Evolutionary conservation across 345 rosid genomes (phyloP), one percentile per base, ranked within the genome.

Genomic region (Brassica juncea): DNA sequence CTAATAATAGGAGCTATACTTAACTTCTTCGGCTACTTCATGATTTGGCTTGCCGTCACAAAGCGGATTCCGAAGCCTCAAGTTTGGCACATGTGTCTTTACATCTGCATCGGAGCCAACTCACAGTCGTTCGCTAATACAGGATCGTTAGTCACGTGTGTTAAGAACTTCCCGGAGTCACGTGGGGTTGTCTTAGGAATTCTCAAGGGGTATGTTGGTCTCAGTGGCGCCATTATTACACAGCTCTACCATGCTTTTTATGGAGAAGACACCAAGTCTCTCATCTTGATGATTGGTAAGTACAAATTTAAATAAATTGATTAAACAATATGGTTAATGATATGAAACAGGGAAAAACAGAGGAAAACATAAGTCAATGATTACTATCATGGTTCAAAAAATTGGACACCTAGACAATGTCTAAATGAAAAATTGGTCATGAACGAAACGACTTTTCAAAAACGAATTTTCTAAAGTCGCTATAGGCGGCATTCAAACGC

Each of bases 141-240:
- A 0, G 89, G 91, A 5, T 80, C 86, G 9, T 71, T 85, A 0
- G 89, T 86, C 71, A 86, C 91, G 57, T 83, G 83, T 69, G 91
- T 88, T 21, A 85, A 86, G 74, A 88, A 86, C 76, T 88, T 88
- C 86, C 91, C 91, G 10, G 88, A 86, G 49, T 83, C 85, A 67
- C 73, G 89, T 72, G 89, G 88, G 10, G 83, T 82, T 64, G 82
- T 86, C 61, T 65, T 88, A 61, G 91, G 91, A 74, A 75, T 88
- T 31, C 80, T 86, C 72, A 88, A 88, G 52, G 89, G 88, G 2
- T 84, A 83, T 42, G 86, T 88, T 63, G 89, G 91, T 59, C 75
- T 86, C 11, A 85, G 89, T 39, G 91, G 91, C 12, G 89, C 91
- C 28, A 86, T 88, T 59, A 59, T 88, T 63, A 84, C 88, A 1